phyloP scores from a whole-genome alignment of 2,329 filamentous ascomycete genomes.

The Ceratocystis colombiana region DNA sequence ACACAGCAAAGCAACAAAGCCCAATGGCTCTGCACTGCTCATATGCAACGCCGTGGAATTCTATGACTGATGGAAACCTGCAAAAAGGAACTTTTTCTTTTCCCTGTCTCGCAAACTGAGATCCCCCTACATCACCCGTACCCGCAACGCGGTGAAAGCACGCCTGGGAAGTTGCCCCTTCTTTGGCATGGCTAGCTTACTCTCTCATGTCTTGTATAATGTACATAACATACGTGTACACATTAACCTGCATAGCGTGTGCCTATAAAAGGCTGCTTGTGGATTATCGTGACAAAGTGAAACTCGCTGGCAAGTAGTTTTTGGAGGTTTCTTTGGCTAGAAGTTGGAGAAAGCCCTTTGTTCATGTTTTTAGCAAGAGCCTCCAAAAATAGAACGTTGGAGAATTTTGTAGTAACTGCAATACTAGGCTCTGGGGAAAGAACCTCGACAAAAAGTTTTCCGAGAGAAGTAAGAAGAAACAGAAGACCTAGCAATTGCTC shows the following conservation, averaged over 20 bases:
- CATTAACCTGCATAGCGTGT: neutral
- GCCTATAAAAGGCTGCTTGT: constrained; percentile 1
- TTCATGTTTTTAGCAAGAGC: constrained; percentile 8
- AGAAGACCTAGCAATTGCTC: neutral
- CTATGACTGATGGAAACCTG: constrained; percentile 12
- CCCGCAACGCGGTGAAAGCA: neutral
- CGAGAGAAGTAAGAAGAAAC: neutral
- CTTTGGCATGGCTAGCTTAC: neutral
- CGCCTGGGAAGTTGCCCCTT: neutral
- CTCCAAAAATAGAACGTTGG: constrained; percentile 8
- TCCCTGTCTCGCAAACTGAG: neutral
- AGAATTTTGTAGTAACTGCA: neutral
- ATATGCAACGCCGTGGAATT: constrained; percentile 3
- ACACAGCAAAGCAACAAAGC: neutral
- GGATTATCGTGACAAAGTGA: constrained; percentile 14
- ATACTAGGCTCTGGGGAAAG: neutral
- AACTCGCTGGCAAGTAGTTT: neutral
- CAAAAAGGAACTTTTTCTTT: neutral
- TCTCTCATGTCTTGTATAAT: neutral
- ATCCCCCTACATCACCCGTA: neutral
- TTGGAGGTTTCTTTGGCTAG: neutral
- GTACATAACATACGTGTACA: neutral
- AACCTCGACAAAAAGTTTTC: neutral
- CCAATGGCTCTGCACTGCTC: neutral
- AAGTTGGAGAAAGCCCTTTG: constrained; percentile 2